Percentiles rank a stretch among this genome's conserved stretches.
These are phyloP conservation scores for Alternaria triticimaculans DNA, from an alignment of 2,329 filamentous ascomycete species.

Conservation along the genomic window DNA sequence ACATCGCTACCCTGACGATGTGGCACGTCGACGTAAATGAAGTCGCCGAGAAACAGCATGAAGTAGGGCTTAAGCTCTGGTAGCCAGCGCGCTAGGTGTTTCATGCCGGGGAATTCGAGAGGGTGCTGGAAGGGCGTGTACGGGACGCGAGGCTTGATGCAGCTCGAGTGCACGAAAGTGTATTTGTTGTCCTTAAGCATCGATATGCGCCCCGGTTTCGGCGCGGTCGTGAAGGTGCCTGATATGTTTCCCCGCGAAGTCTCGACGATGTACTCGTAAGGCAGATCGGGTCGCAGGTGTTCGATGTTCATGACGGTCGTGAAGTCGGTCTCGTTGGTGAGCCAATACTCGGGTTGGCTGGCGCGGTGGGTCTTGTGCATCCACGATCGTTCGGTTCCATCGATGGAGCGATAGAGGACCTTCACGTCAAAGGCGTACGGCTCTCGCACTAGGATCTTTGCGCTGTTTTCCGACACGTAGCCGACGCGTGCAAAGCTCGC, in stretches of 20 bases:
- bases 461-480: slow-evolving; percentile 80
- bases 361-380: slow-evolving; percentile 38
- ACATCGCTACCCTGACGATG: slow-evolving; percentile 73
- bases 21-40: slow-evolving; percentile 91
- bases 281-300: slow-evolving; percentile 71
- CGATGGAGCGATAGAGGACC: slow-evolving; percentile 41
- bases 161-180: slow-evolving; percentile 91
- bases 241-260: slow-evolving; percentile 78
- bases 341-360: slow-evolving; percentile 52
- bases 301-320: slow-evolving; percentile 74
- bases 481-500: slow-evolving; percentile 87
- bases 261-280: slow-evolving; percentile 78
- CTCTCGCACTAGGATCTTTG: slow-evolving; percentile 84
- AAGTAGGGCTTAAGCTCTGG: slow-evolving; percentile 75
- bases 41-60: slow-evolving; percentile 79
- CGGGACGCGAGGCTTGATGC: slow-evolving; percentile 88
- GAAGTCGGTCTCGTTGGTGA: slow-evolving; percentile 81
- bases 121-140: slow-evolving; percentile 86
- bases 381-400: slow-evolving; percentile 37
- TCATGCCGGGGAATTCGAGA: slow-evolving; percentile 80
- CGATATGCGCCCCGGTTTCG: slow-evolving; percentile 69
- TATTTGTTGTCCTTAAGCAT: slow-evolving; percentile 70
- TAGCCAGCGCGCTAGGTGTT: slow-evolving; percentile 75
- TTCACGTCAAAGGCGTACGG: slow-evolving; percentile 74
- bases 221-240: slow-evolving; percentile 81